Percentiles rank a stretch among this genome's conserved stretches.
Evolutionary conservation across 2,329 filamentous ascomycete genomes (phyloP).

Genomic region (Rhynchosporium secalis): DNA sequence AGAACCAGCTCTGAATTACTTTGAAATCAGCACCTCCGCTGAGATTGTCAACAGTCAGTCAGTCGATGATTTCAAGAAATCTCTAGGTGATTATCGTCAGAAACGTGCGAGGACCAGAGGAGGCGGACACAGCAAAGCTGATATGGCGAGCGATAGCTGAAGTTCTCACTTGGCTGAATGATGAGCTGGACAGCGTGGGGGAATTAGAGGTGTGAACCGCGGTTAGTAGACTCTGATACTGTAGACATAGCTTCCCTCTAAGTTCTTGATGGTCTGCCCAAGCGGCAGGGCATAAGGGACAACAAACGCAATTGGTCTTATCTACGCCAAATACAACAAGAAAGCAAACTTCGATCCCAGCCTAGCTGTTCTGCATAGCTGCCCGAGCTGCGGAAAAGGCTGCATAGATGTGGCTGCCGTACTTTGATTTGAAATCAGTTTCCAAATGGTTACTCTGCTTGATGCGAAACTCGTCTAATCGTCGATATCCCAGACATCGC

Average conservation of each 20-base stretch:
- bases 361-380: constrained; percentile 9
- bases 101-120: no score
- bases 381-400: not conserved
- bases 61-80: not conserved
- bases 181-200: no score
- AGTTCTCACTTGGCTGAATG: no score
- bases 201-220: no score
- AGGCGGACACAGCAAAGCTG: no score
- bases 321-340: not conserved
- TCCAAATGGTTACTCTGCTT: not conserved
- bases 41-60: not conserved
- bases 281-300: constrained; percentile 1
- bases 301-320: not conserved
- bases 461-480: not conserved
- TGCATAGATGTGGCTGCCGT: not conserved
- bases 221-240: no score
- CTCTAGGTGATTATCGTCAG: not conserved
- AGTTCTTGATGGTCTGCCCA: not conserved
- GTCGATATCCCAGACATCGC: not conserved
- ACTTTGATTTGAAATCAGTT: not conserved
- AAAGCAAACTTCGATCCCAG: not conserved
- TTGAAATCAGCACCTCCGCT: not conserved
- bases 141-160: no score
- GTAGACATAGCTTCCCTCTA: not conserved
- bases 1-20: not conserved